Percentiles rank a stretch among this genome's conserved stretches.
Conservation (phyloP, 2,329 filamentous ascomycete genomes). For the Phialophora expanda region DNA sequence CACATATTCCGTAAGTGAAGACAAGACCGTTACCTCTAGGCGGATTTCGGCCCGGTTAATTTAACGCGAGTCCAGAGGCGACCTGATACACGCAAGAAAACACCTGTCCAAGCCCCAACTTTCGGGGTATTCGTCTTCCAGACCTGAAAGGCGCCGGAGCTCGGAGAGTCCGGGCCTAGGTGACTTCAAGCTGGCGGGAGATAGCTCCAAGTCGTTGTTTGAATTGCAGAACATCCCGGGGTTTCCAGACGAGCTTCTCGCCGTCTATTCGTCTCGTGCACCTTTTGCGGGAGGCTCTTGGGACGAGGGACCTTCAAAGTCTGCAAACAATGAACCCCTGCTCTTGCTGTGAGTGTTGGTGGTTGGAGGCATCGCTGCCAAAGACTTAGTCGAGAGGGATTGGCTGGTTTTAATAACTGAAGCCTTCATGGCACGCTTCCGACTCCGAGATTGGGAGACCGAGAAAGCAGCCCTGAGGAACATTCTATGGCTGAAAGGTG, state of each 20-base stretch:
- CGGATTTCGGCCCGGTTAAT: background rate
- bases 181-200: background rate
- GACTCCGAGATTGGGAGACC: background rate
- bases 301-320: too few relatives aligned
- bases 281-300: too few relatives aligned
- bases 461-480: background rate
- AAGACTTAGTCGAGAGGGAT: background rate
- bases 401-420: background rate
- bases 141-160: too few relatives aligned
- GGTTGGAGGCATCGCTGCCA: too few relatives aligned
- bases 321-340: too few relatives aligned
- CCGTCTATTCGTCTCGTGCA: too few relatives aligned
- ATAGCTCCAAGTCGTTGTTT: background rate
- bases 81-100: background rate
- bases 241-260: too few relatives aligned
- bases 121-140: too few relatives aligned
- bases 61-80: background rate
- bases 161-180: background rate
- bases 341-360: too few relatives aligned
- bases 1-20: too few relatives aligned
- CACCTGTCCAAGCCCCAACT: background rate
- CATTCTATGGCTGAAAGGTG: background rate
- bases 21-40: too few relatives aligned
- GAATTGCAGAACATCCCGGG: too few relatives aligned
- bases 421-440: background rate